phyloP scores from a whole-genome alignment of 345 rosid genomes.

The Clausena lansium region DNA sequence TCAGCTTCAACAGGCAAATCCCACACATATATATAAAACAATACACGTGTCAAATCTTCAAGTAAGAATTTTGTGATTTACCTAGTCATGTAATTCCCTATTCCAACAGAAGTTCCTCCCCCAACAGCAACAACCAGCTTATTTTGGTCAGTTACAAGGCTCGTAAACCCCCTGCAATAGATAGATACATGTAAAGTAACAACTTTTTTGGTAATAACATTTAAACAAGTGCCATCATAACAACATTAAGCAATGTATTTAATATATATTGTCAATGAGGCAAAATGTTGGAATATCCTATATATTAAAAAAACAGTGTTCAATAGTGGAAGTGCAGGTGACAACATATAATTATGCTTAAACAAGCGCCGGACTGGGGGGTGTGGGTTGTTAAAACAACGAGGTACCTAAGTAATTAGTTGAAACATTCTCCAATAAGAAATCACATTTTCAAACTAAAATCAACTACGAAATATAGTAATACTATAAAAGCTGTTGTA shows the following conservation, averaged over 20 bases:
- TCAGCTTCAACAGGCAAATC: not conserved
- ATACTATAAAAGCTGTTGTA: not conserved
- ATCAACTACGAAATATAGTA: not conserved
- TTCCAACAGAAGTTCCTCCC: too few relatives aligned
- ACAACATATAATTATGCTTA: not conserved
- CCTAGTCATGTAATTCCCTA: slow-evolving; percentile 95
- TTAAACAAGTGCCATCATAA: too few relatives aligned
- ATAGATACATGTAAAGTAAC: too few relatives aligned
- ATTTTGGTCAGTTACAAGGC: too few relatives aligned
- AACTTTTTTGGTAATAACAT: too few relatives aligned
- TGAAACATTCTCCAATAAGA: not conserved
- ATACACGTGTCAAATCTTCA: slow-evolving; percentile 1
- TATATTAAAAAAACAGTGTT: too few relatives aligned
- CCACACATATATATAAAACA: not conserved
- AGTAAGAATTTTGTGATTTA: slow-evolving; percentile 23
- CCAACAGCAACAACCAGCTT: too few relatives aligned
- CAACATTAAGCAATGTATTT: too few relatives aligned
- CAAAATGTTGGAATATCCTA: too few relatives aligned
- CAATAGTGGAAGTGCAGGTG: not conserved
- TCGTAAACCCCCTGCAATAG: too few relatives aligned
- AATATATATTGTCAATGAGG: too few relatives aligned
- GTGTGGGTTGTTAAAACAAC: not conserved
- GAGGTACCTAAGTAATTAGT: not conserved
- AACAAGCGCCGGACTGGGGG: too few relatives aligned
- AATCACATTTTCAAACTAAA: not conserved